These are phyloP conservation scores for Tricholoma hemisulphureum DNA, from an alignment of 768 basidiomycete genomes.

Conservation along the genomic window DNA sequence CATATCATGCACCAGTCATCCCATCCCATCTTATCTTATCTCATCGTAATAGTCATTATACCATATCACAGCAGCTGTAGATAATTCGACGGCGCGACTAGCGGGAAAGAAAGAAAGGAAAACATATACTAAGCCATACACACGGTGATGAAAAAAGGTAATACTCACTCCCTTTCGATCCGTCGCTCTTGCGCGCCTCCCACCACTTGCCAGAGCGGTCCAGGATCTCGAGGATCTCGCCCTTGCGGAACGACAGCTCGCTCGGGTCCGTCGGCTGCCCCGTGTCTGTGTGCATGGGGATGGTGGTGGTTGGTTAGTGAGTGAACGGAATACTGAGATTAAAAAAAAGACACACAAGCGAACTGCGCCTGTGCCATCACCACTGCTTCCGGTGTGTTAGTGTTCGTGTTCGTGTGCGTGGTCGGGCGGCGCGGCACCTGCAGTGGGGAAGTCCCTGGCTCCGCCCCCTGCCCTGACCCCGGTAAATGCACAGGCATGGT, in stretches of 20 bases:
- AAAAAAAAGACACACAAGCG: neutral
- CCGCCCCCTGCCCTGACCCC: neutral
- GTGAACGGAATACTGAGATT: neutral
- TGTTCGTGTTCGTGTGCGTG: too few relatives aligned
- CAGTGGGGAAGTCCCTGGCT: neutral
- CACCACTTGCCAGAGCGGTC: slow-evolving; percentile 82
- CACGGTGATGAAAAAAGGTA: neutral
- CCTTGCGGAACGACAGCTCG: slow-evolving; percentile 81
- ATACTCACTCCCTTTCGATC: slow-evolving; percentile 60
- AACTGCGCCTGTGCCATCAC: neutral
- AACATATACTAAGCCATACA: too few relatives aligned
- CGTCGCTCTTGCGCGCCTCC: slow-evolving; percentile 68
- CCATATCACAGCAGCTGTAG: slow-evolving; percentile 10
- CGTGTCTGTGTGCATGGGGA: slow-evolving; percentile 53
- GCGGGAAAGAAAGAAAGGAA: neutral
- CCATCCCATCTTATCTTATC: too few relatives aligned
- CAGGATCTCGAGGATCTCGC: slow-evolving; percentile 76
- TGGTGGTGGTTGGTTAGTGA: too few relatives aligned
- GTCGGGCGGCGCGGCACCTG: too few relatives aligned
- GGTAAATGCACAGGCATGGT: too few relatives aligned
- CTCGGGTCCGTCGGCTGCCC: slow-evolving; percentile 77
- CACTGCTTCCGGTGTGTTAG: too few relatives aligned
- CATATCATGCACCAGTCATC: too few relatives aligned
- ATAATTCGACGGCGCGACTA: slow-evolving; percentile 44
- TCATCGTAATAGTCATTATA: too few relatives aligned